These are phyloP conservation scores for Fusarium sarcochroum DNA, from an alignment of 2,329 filamentous ascomycete species.

Conservation along the genomic window DNA sequence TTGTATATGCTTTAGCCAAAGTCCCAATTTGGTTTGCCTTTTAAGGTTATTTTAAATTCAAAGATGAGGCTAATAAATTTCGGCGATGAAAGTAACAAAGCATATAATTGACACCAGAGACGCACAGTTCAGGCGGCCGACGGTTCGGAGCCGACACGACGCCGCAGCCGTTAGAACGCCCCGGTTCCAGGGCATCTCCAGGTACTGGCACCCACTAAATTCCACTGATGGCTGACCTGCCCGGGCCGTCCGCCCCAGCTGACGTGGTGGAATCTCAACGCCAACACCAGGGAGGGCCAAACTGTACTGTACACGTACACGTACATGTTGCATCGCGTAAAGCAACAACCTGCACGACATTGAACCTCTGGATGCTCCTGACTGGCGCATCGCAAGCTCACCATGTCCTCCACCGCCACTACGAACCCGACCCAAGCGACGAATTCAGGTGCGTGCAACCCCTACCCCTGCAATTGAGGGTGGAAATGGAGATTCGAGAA, in stretches of 20 bases:
- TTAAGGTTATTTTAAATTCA: background rate
- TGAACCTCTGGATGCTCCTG: slow-evolving; percentile 44
- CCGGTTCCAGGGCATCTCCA: slow-evolving; percentile 31
- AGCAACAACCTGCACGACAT: slow-evolving; percentile 35
- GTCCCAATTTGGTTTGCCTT: background rate
- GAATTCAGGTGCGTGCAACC: slow-evolving; percentile 54
- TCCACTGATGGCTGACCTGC: slow-evolving; percentile 23
- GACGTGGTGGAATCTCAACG: slow-evolving; percentile 45
- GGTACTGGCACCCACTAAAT: slow-evolving; percentile 46
- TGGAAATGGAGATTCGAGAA: slow-evolving; percentile 45
- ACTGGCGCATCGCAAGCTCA: slow-evolving; percentile 40
- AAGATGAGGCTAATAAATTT: background rate
- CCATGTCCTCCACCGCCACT: slow-evolving; percentile 59
- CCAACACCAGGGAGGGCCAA: slow-evolving; percentile 38
- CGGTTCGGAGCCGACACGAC: slow-evolving; percentile 25
- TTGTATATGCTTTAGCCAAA: background rate
- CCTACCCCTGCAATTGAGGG: slow-evolving; percentile 45
- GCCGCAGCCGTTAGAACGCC: slow-evolving; percentile 35
- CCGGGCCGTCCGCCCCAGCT: slow-evolving; percentile 27
- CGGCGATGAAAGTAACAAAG: background rate
- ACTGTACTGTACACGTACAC: slow-evolving; percentile 19
- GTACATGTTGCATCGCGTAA: slow-evolving; percentile 39
- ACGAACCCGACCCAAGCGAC: slow-evolving; percentile 54
- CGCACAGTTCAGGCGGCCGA: slow-evolving; percentile 21
- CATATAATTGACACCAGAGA: background rate